phyloP scores from a whole-genome alignment of 495 filamentous ascomycete genomes.

The Lentithecium fluviatile region DNA sequence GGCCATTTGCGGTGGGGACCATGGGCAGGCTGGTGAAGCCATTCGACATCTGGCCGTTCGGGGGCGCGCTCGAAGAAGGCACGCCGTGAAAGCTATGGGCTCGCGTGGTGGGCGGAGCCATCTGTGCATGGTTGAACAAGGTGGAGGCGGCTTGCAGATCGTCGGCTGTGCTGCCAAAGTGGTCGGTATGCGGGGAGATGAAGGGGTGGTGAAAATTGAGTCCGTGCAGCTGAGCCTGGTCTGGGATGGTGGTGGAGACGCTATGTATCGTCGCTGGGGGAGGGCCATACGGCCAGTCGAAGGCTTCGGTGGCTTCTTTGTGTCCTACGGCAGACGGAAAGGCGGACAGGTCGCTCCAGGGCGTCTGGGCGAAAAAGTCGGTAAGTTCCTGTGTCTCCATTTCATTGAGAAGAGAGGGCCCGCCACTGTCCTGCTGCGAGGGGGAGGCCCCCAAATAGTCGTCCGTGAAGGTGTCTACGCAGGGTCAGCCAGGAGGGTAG shows the following conservation, averaged over 20 bases:
- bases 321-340: background rate
- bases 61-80: background rate
- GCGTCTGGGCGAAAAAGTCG: slow-evolving; percentile 26
- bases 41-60: background rate
- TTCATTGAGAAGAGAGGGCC: slow-evolving; percentile 19
- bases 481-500: background rate
- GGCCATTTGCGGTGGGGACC: slow-evolving; percentile 19
- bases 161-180: background rate
- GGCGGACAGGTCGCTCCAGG: background rate
- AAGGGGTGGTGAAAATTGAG: no score
- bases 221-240: slow-evolving; percentile 21
- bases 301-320: slow-evolving; percentile 10
- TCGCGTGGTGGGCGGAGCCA: slow-evolving; percentile 4
- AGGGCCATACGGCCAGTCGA: slow-evolving; percentile 16
- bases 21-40: slow-evolving; percentile 16
- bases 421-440: slow-evolving; percentile 1
- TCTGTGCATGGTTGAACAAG: slow-evolving; percentile 22
- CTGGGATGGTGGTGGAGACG: slow-evolving; percentile 30
- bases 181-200: no score
- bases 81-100: slow-evolving; percentile 18
- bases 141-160: slow-evolving; percentile 21
- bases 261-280: slow-evolving; percentile 24
- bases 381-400: slow-evolving; percentile 19
- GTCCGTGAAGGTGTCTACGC: slow-evolving; percentile 22
- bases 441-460: slow-evolving; percentile 5